Base-by-base conservation (phyloP, 768 basidiomycete species). In the Rhizopogon vesiculosus region DNA sequence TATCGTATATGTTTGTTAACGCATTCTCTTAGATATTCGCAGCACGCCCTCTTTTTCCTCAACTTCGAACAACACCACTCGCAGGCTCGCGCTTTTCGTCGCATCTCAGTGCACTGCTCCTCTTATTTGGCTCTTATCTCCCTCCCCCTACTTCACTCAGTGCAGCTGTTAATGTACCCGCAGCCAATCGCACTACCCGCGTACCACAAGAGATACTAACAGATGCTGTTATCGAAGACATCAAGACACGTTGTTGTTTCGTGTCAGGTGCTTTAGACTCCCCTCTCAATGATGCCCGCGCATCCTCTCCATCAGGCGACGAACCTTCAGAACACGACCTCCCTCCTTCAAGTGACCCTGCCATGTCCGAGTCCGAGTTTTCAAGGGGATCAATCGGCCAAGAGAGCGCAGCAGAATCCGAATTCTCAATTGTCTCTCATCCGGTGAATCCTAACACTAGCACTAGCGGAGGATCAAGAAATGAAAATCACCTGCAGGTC, bases 221-320 rank as follows among this genome's bases (percentile, higher is more conserved):
- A 1, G 89, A 92, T 53, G 71, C 76, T 2, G 75, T 95, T n/a
- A 70, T 97, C 15, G 93, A 98, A 69, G 88, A 94, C 61, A 86
- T 98, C 57, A 91, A 97, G 70, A 89, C 88, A 2, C 84, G 93
- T 3, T 88, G 85, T 55, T 95, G 91, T 67, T 94, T 97, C 62
- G 95, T 98, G 25, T 86, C 90, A 28, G 76, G 80, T 4, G 67
- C 77, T 1, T 73, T 91, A 40, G 81, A 80, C 46, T 58, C 65
- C 8, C 62, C 67, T 7, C 55, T 64, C 12, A 64, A 66, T 29
- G 66, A 73, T n/a, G 60, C 69, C 45, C 68, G 73, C 49, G 68
- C 66, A 43, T 67, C 63, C 15, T 68, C 71, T 12, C 63, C 72
- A 43, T 56, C 62, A 12, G 63, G 60, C 48, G 60, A 76, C 63